Base-by-base conservation (phyloP, 23 red algal species). In the Chondrus crispus region DNA sequence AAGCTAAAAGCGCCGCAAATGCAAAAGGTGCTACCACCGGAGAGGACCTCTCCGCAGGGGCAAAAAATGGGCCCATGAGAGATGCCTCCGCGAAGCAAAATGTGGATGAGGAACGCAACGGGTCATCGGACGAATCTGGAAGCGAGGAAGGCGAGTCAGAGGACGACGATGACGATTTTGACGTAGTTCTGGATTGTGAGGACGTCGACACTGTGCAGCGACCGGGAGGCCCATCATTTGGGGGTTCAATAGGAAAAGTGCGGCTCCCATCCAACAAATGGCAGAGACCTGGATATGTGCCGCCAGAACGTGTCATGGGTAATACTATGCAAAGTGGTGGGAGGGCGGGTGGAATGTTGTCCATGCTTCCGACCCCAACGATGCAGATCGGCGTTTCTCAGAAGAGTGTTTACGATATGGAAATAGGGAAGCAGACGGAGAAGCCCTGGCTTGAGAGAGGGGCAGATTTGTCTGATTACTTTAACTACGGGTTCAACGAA, bases 401-500 rank as follows among this genome's bases (percentile, higher is more conserved):
- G 47, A 91, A 91, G 68, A 93, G 86, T 47, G 89, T 99, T 37
- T 99, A 96, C 83, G 97, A 99, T 75, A 50, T 95, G 12, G 97
- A 99, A 72, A 90, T 99, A 87, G 97, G 90, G 33, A 91, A 95
- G 46, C 89, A 96, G 12, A 90, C 89, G 10, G 97, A 99, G 57
- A 99, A 99, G 74, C 97, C 97, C 38, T 99, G 97, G 97, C 91
- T 93, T 8, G 97, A 99, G 19, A 85, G 81, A 14, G 93, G 93
- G 9, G 97, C 94, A 3, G 97, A 96, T 40, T 51, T 95, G 19
- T 85, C 92, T 37, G 97, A 99, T 37, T 99, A 99, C 52, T 99
- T 99, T 81, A 99, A 99, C 38, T 99, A 99, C 60, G 97, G 97
- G 22, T 99, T 99, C 77, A 99, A 90, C 19, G 97, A 99, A 68